Evolutionary conservation across 139 green algal genomes (phyloP).

Genomic region (Haematococcus lacustris): DNA sequence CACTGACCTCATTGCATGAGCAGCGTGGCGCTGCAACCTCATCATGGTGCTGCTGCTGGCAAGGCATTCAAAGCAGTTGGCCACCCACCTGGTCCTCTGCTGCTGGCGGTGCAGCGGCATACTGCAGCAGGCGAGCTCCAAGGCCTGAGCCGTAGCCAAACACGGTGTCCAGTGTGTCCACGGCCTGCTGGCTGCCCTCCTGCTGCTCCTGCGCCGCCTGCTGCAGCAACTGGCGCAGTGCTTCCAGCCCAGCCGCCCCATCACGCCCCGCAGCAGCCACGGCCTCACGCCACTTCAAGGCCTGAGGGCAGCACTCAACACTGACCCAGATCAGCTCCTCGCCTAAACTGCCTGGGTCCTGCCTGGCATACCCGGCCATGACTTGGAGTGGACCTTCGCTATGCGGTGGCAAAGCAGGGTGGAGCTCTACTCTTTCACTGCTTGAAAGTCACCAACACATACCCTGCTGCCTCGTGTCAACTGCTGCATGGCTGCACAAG

Average conservation of each 20-base stretch:
- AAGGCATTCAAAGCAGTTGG: not conserved
- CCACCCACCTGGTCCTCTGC: not conserved
- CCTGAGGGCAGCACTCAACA: not conserved
- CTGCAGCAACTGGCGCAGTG: slow-evolving; percentile 6
- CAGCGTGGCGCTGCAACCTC: not conserved
- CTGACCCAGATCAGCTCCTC: too few relatives aligned
- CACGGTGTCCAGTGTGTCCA: slow-evolving; percentile 11
- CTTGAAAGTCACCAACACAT: not conserved
- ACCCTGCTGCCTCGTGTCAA: not conserved
- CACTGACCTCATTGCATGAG: not conserved
- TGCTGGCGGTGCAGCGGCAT: not conserved
- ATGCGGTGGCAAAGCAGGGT: not conserved
- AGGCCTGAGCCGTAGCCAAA: slow-evolving; percentile 7
- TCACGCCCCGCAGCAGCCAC: not conserved
- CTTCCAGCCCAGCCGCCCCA: not conserved
- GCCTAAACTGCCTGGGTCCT: too few relatives aligned
- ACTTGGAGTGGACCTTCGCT: not conserved
- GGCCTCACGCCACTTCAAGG: slow-evolving; percentile 13
- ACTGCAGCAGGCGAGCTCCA: slow-evolving; percentile 3
- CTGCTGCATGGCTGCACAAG: not conserved
- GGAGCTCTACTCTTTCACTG: too few relatives aligned
- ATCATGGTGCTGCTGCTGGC: not conserved
- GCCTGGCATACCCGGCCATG: too few relatives aligned
- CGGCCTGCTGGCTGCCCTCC: not conserved
- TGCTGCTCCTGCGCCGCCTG: too few relatives aligned